These are phyloP conservation scores for Trichothecium roseum DNA, from an alignment of 2,329 filamentous ascomycete species.

Conservation along the genomic window DNA sequence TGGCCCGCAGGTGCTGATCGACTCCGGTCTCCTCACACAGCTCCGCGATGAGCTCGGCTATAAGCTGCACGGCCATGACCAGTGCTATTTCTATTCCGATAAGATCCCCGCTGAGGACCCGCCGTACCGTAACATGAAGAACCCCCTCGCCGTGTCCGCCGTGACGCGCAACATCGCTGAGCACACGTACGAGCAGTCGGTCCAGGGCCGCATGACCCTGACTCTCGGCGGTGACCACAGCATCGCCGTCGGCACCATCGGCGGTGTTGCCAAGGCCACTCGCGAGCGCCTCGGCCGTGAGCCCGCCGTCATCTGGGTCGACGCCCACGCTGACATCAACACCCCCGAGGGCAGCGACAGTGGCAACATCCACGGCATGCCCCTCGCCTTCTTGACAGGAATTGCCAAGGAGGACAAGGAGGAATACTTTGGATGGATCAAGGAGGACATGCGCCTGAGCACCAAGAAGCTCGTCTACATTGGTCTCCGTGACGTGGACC, in stretches of 20 bases:
- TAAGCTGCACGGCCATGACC: constrained; percentile 72
- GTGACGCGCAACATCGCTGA: constrained; percentile 71
- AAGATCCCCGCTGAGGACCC: constrained; percentile 65
- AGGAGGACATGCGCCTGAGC: constrained; percentile 58
- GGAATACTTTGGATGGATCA: constrained; percentile 84
- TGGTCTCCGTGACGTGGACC: constrained; percentile 83
- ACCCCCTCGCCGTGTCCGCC: constrained; percentile 73
- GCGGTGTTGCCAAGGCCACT: constrained; percentile 76
- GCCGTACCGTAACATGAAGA: constrained; percentile 87
- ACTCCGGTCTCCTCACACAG: constrained; percentile 75
- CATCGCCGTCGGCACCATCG: constrained; percentile 89
- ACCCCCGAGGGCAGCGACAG: constrained; percentile 81
- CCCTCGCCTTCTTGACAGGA: constrained; percentile 82
- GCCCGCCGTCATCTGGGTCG: constrained; percentile 95
- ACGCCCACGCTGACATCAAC: constrained; percentile 97
- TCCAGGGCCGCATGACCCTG: constrained; percentile 73
- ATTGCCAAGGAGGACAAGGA: constrained; percentile 65
- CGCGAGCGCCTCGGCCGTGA: constrained; percentile 74
- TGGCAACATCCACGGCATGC: constrained; percentile 98
- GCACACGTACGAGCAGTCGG: constrained; percentile 82
- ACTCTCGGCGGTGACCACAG: constrained; percentile 94
- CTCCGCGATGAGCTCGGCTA: constrained; percentile 80
- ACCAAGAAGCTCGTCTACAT: constrained; percentile 92
- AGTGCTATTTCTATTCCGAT: constrained; percentile 73
- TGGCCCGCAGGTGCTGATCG: constrained; percentile 79